Conservation (phyloP, 2,329 filamentous ascomycete genomes). For the Fusarium nygamai region DNA sequence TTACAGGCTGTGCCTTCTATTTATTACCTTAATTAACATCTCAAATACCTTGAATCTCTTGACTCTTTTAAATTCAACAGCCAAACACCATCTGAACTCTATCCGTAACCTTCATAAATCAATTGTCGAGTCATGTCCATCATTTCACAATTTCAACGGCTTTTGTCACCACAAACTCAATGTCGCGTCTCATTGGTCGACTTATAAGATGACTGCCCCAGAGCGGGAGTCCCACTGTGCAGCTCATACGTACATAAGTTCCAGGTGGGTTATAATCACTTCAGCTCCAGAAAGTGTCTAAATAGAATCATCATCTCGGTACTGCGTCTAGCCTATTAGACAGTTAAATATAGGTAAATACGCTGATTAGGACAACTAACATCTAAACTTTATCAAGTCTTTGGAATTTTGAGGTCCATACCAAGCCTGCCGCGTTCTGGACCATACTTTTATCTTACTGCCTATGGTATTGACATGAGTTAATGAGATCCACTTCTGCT, state of each 20-base stretch:
- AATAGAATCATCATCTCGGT: slow-evolving; percentile 5
- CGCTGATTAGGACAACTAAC: background rate
- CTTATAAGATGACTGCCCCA: slow-evolving; percentile 6
- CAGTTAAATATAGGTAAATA: background rate
- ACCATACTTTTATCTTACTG: background rate
- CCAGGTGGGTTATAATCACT: background rate
- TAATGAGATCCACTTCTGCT: background rate
- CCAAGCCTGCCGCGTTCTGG: background rate
- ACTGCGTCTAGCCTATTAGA: background rate
- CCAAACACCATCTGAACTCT: background rate
- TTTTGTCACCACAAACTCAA: background rate
- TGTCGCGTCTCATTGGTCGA: slow-evolving; percentile 14
- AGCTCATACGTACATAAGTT: slow-evolving; percentile 2
- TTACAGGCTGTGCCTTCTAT: background rate
- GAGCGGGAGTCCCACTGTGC: slow-evolving; percentile 32
- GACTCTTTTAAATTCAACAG: too few species aligned
- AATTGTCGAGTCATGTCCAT: background rate
- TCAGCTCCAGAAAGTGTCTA: background rate
- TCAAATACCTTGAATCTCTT: background rate
- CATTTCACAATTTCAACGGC: slow-evolving; percentile 4
- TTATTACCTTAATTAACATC: background rate
- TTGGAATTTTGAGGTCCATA: background rate
- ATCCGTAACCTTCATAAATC: background rate
- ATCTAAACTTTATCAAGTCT: background rate
- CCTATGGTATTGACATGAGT: too few species aligned